These are phyloP conservation scores for Geotrichum carabidarum DNA, from an alignment of 1,139 yeast species.

Conservation along the genomic window DNA sequence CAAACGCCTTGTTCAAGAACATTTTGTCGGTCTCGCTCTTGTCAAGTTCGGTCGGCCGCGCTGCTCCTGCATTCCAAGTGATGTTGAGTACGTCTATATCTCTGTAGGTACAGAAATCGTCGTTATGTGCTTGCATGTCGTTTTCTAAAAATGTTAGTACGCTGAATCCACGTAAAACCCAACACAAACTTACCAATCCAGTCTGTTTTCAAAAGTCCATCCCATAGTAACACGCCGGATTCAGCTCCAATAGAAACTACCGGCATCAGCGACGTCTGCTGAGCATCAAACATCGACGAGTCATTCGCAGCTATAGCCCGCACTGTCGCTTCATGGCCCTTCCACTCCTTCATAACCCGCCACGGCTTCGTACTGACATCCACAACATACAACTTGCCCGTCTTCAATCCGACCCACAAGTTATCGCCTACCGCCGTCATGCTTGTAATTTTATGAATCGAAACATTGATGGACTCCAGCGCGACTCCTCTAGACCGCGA, in stretches of 20 bases:
- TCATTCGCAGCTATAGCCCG: slow-evolving; percentile 23
- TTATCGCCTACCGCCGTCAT: slow-evolving; percentile 34
- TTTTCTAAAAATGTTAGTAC: slow-evolving; percentile 22
- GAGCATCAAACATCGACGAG: slow-evolving; percentile 22
- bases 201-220: slow-evolving; percentile 37
- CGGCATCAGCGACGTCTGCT: slow-evolving; percentile 26
- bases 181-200: slow-evolving; percentile 34
- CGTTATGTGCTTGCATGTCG: slow-evolving; percentile 32
- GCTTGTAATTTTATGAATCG: slow-evolving; percentile 35
- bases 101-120: slow-evolving; percentile 31
- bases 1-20: slow-evolving; percentile 24
- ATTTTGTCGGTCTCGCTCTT: slow-evolving; percentile 23
- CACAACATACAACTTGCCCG: slow-evolving; percentile 39
- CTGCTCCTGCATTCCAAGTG: slow-evolving; percentile 45
- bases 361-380: slow-evolving; percentile 36
- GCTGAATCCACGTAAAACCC: neutral
- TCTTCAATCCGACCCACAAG: slow-evolving; percentile 41
- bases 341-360: slow-evolving; percentile 40
- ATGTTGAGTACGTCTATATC: slow-evolving; percentile 34
- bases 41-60: slow-evolving; percentile 37
- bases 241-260: slow-evolving; percentile 23
- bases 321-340: slow-evolving; percentile 37
- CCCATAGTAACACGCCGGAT: slow-evolving; percentile 34
- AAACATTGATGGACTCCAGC: slow-evolving; percentile 35
- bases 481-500: slow-evolving; percentile 28